These are phyloP conservation scores for Uronychia binucleata DNA, from an alignment of 73 alveolate species.

Conservation along the genomic window DNA sequence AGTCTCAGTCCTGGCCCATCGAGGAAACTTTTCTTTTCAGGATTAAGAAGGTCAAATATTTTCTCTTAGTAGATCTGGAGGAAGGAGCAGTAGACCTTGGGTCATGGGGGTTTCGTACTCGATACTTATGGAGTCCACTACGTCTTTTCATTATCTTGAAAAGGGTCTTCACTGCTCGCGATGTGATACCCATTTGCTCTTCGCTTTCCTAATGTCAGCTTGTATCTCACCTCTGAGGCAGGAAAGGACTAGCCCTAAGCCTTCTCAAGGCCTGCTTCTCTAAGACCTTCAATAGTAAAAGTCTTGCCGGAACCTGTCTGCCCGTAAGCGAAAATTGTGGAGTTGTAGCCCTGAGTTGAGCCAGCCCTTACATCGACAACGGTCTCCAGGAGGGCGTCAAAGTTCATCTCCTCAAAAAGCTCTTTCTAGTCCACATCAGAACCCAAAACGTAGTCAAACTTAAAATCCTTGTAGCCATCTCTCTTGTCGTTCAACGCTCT, in stretches of 20 bases:
- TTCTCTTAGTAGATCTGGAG: constrained; percentile 87
- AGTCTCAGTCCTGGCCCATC: constrained; percentile 55
- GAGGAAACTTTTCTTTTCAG: constrained; percentile 13
- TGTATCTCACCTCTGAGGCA: not conserved
- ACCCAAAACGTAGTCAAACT: constrained; percentile 17
- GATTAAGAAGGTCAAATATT: constrained; percentile 78
- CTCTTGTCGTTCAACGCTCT: constrained; percentile 27
- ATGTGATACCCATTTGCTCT: constrained; percentile 48
- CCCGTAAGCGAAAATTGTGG: constrained; percentile 61
- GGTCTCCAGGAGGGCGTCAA: constrained; percentile 32
- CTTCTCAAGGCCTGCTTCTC: not conserved
- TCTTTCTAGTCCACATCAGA: not conserved
- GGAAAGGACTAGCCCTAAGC: too few relatives aligned
- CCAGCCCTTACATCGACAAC: constrained; percentile 21
- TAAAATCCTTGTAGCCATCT: constrained; percentile 15
- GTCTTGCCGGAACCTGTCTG: constrained; percentile 51
- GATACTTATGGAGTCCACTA: not conserved
- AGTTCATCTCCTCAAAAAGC: not conserved
- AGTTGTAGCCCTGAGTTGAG: constrained; percentile 50
- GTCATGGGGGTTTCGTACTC: constrained; percentile 19
- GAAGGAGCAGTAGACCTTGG: constrained; percentile 76
- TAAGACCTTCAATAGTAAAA: constrained; percentile 41
- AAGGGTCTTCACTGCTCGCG: constrained; percentile 37
- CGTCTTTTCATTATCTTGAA: constrained; percentile 30
- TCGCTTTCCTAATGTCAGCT: constrained; percentile 28